These are phyloP conservation scores for Pezicula neosporulosa DNA, from an alignment of 2,329 filamentous ascomycete species.

Conservation along the genomic window DNA sequence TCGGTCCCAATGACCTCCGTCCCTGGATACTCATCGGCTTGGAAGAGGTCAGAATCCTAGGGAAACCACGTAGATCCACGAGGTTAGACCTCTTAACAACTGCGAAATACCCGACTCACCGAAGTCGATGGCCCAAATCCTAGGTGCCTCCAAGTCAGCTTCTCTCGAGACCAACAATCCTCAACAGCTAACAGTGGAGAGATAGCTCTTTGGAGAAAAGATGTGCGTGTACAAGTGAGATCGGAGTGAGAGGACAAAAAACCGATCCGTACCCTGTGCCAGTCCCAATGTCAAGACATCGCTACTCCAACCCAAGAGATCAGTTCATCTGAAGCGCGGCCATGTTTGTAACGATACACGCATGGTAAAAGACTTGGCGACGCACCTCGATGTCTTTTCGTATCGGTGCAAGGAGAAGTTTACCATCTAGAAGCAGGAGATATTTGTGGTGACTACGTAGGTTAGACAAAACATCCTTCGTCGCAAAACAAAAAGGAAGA, in stretches of 20 bases:
- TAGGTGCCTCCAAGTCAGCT: slow-evolving; percentile 14
- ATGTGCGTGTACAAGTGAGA: too few species aligned
- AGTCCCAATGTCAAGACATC: slow-evolving; percentile 37
- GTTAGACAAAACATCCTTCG: not conserved
- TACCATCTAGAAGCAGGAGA: slow-evolving; percentile 18
- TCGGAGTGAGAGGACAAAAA: too few species aligned
- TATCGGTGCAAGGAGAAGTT: slow-evolving; percentile 25
- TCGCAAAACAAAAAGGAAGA: not conserved
- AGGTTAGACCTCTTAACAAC: not conserved
- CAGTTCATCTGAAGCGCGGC: not conserved
- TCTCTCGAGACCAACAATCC: too few species aligned
- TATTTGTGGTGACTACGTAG: slow-evolving; percentile 26
- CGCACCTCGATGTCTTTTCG: slow-evolving; percentile 20
- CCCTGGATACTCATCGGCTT: slow-evolving; percentile 19
- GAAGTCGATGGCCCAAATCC: slow-evolving; percentile 40
- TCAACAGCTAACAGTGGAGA: too few species aligned
- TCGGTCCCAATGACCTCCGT: slow-evolving; percentile 28
- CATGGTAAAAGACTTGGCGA: not conserved
- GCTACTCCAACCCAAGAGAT: slow-evolving; percentile 15
- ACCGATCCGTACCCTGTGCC: slow-evolving; percentile 22
- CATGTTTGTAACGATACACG: not conserved
- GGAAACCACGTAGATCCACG: not conserved
- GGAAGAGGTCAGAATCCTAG: slow-evolving; percentile 2
- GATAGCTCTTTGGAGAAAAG: too few species aligned
- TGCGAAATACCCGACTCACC: slow-evolving; percentile 11